Percentiles rank a stretch among this genome's conserved stretches.
phyloP scores from a whole-genome alignment of 148 eudicot genomes.

The Suaeda aralocaspica region DNA sequence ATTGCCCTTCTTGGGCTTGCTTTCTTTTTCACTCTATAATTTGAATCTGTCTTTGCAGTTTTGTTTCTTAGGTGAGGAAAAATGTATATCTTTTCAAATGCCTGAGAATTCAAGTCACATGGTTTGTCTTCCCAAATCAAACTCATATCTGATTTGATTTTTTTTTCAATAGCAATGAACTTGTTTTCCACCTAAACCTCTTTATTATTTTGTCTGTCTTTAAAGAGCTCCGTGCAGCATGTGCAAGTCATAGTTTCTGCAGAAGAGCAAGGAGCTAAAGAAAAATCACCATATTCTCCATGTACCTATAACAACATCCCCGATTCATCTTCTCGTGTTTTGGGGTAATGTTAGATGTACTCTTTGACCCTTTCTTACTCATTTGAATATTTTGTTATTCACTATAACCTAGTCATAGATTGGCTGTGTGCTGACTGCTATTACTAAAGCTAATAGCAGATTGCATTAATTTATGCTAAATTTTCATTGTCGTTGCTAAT shows the following conservation, averaged over 20 bases:
- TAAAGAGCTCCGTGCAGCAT: constrained; percentile 49
- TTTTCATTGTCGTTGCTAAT: not conserved
- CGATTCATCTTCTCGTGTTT: constrained; percentile 48
- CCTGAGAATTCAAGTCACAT: constrained; percentile 37
- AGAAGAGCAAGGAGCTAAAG: constrained; percentile 68
- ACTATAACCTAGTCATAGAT: not conserved
- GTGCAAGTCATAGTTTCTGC: constrained; percentile 66
- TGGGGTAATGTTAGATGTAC: constrained; percentile 33
- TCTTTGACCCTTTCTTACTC: constrained; percentile 8
- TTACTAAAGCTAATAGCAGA: not conserved
- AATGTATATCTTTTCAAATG: constrained; percentile 54
- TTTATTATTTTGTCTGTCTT: not conserved
- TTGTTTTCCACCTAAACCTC: not conserved
- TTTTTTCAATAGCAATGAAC: not conserved
- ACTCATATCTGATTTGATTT: constrained; percentile 10
- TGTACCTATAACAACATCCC: constrained; percentile 51
- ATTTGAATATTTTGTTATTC: not conserved
- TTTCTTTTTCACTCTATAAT: not conserved
- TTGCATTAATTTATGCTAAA: not conserved
- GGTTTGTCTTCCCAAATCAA: constrained; percentile 37
- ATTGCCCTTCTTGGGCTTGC: not conserved
- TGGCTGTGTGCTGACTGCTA: not conserved
- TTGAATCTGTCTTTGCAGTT: constrained; percentile 40
- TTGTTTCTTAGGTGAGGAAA: constrained; percentile 48
- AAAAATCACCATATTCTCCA: constrained; percentile 60